phyloP scores from a whole-genome alignment of 2,329 filamentous ascomycete genomes.

The Venturia aucupariae region DNA sequence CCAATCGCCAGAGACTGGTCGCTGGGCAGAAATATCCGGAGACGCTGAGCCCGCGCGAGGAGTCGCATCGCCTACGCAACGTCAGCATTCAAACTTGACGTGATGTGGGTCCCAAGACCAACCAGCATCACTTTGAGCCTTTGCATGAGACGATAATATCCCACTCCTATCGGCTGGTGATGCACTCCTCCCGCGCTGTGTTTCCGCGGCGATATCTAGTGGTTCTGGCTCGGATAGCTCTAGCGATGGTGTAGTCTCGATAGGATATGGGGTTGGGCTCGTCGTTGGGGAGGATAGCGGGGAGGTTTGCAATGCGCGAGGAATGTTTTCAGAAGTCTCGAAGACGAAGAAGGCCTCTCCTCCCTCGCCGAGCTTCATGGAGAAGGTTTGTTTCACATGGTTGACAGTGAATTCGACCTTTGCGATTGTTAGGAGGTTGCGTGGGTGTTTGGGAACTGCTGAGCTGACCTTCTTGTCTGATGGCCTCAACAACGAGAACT shows the following conservation, averaged over 20 bases:
- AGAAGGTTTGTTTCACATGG: conserved; percentile 79
- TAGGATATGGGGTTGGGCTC: conserved; percentile 55
- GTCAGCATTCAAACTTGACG: background rate
- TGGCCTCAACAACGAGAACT: conserved; percentile 89
- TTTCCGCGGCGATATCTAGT: conserved; percentile 44
- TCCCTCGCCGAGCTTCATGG: conserved; percentile 97
- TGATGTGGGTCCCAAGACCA: background rate
- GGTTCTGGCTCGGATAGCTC: conserved; percentile 59
- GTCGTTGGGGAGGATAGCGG: conserved; percentile 83
- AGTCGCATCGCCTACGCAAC: background rate
- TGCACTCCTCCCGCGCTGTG: conserved; percentile 7
- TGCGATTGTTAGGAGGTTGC: conserved; percentile 3
- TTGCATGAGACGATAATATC: background rate
- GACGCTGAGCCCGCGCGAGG: background rate
- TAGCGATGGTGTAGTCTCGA: conserved; percentile 23
- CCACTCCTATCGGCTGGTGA: background rate
- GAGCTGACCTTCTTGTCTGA: conserved; percentile 78
- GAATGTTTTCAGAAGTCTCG: conserved; percentile 84
- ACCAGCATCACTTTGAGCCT: background rate
- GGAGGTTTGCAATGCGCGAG: conserved; percentile 88
- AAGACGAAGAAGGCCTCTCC: conserved; percentile 99
- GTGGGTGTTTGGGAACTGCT: background rate
- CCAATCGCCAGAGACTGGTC: conserved; percentile 15
- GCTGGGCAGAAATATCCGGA: background rate
- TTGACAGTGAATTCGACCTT: conserved; percentile 92